Base-by-base conservation (phyloP, 176 grass and related monocot genomes). In the Themeda triandra region DNA sequence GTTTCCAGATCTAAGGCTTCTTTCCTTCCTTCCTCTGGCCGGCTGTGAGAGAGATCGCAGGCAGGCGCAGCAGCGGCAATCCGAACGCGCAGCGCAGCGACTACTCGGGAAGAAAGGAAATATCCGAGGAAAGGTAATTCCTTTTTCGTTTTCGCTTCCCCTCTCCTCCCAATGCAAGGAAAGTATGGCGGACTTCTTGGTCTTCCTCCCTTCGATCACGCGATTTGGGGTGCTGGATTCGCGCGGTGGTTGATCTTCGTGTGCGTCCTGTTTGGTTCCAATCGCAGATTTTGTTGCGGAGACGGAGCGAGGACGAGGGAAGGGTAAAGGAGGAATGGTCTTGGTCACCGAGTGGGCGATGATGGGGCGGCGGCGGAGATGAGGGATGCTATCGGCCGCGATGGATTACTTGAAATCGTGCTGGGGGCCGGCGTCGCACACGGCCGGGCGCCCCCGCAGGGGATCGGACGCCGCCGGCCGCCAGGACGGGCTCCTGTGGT, bases 351-450 rank as follows among this genome's bases (percentile, higher is more conserved):
- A 77, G 83, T 78, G 79, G 10, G 76, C 68, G 75, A 77, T 82
- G 75, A 77, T 82, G 70, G 89, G 72, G 80, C 24, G 75, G 80
- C 66, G 84, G 35, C 73, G 84, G 82, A 83, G 92, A 95, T 92
- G 90, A 90, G 79, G 69, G 78, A 92, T 94, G 92, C 63, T 90
- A 32, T 78, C 56, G 44, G 73, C 77, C 56, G 66, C 54, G 54
- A 96, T 96, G 94, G 88, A 93, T 51, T 88, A 89, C 37, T 41
- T 96, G 81, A 96, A 86, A 83, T 87, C 88, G 75, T 96, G 94
- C 80, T 96, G 91, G 91, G 91, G 81, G 24, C 84, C 88, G 32
- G 73, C 82, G n/a, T 83, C 91, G 69, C 81, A n/a, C n/a, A n/a
- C 77, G 82, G 67, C 77, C 6, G 82, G 82, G 36, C 79, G 56